A percentile compares a stretch with the other conserved stretches of the same genome.
Evolutionary conservation across 768 basidiomycete genomes (phyloP).

Genomic region (Leucocoprinus leucothites): DNA sequence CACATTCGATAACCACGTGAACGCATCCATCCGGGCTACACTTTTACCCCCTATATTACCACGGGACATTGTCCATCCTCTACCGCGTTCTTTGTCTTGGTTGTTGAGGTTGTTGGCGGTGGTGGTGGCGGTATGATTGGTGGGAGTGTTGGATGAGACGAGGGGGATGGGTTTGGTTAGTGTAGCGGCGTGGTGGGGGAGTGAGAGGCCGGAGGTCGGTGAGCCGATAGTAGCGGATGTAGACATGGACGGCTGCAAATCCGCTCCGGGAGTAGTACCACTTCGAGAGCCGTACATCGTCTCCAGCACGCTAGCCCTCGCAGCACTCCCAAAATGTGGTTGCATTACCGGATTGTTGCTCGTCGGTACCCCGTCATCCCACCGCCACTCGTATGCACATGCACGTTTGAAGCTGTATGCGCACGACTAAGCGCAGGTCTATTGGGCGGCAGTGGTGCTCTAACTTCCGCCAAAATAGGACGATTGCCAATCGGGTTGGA

Average conservation of each 20-base stretch:
- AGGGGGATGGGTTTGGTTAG: slow-evolving; percentile 8
- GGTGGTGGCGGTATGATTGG: background rate
- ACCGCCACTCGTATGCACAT: too few species aligned
- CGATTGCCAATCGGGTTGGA: slow-evolving; percentile 69
- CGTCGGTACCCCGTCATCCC: too few species aligned
- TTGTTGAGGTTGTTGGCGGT: background rate
- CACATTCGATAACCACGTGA: slow-evolving; percentile 73
- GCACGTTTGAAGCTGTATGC: background rate
- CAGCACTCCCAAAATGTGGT: slow-evolving; percentile 21
- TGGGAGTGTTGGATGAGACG: slow-evolving; percentile 3
- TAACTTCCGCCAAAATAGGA: slow-evolving; percentile 67
- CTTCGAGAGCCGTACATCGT: background rate
- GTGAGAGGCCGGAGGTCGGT: background rate
- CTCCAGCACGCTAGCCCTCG: slow-evolving; percentile 14
- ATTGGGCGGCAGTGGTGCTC: slow-evolving; percentile 43
- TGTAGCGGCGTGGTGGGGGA: background rate
- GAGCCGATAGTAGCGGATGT: background rate
- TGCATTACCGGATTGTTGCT: slow-evolving; percentile 26
- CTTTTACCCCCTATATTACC: slow-evolving; percentile 49
- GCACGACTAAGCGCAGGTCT: background rate
- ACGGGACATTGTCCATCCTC: slow-evolving; percentile 43
- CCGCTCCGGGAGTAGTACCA: too few species aligned
- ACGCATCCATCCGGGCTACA: slow-evolving; percentile 54
- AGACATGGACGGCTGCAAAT: background rate
- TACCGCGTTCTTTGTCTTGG: slow-evolving; percentile 17